Base-by-base conservation (phyloP, 345 rosid species). In the Camelina sativa region DNA sequence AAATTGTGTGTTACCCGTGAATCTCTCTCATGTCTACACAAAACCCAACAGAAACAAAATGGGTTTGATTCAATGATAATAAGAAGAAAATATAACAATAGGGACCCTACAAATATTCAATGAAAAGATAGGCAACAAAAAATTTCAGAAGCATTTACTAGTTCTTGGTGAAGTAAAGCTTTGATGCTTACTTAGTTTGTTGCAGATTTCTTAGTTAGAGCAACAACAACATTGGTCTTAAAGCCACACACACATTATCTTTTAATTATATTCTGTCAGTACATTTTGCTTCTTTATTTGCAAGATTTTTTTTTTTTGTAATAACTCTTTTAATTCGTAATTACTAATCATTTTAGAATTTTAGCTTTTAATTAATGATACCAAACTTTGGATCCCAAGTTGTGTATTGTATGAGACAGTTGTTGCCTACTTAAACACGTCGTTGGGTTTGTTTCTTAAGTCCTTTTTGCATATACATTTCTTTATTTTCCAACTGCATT, bases 401-500 rank as follows among this genome's bases (percentile, higher is more conserved):
- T 35, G 37, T 35, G 46, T 68, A 47, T 47, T 69, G 65, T 76
- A 62, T 69, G 65, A 69, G 69, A 76, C 80, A 69, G 74, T 76
- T 76, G 79, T 76, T 76, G 70, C 80, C 54, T 75, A 69, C 80
- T 76, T 44, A 35, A 41, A 69, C 70, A 62, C 34, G 69, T 69
- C 70, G 65, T 76, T 76, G 74, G 73, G 34, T 75, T 57, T 57
- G 64, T 67, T 32, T 23, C 61, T 74, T 65, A n/a, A 17, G 43
- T 74, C 47, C 41, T 38, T 67, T 43, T 68, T 75, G 23, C 22
- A n/a, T 22, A 47, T 4, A 17, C 17, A 17, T 17, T 17, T 17
- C 17, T 17, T 17, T 17, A 17, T 17, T 17, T 34, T 22, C 34
- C 51, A 55, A 69, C 44, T 44, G 19, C 71, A 61, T 61, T 68